Base-by-base conservation (phyloP, 176 grass and related monocot genomes). In the Oryza officinalis region DNA sequence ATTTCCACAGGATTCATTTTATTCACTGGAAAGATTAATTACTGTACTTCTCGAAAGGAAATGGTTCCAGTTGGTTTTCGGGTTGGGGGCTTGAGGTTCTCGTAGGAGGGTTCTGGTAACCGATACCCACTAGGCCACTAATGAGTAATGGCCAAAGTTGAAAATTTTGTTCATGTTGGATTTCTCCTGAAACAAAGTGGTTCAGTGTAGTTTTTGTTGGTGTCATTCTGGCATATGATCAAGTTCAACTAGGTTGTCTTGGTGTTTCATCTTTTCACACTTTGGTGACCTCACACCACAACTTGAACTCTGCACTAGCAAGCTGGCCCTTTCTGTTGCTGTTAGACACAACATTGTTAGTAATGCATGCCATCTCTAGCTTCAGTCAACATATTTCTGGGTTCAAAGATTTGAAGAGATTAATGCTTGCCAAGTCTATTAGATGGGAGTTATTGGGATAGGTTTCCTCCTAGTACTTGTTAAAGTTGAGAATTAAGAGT, bases 141-240 rank as follows among this genome's bases (percentile, higher is more conserved):
- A 11, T 64, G 18, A 32, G 32, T 32, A 38, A 38, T 38, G 37
- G 68, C 52, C 60, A 61, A 61, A 72, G 71, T 6, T 72, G 37
- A 72, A 82, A 43, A 28, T 72, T 37, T 23, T 5, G 5, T 15
- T n/a, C 14, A 72, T 20, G 52, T 33, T 18, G 14, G 8, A 31
- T 73, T 46, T 15, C 59, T 81, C 18, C 2, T 5, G 63, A 73
- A 82, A 37, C 10, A 37, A 32, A 38, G 27, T 64, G 26, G 37
- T 82, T 82, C 47, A 64, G 52, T 37, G 54, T 64, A 73, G 17
- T 40, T 18, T 38, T 30, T 63, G 71, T 64, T 82, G 35, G 50
- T 54, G 38, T 64, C 27, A 69, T 11, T 64, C 18, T 74, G 27
- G 49, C 27, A 46, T 64, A 43, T 83, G 59, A 65, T 47, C 40